A percentile compares a stretch with the other conserved stretches of the same genome.
Evolutionary conservation across 345 rosid species (phyloP).

Genomic region (Clarkia xantiana): DNA sequence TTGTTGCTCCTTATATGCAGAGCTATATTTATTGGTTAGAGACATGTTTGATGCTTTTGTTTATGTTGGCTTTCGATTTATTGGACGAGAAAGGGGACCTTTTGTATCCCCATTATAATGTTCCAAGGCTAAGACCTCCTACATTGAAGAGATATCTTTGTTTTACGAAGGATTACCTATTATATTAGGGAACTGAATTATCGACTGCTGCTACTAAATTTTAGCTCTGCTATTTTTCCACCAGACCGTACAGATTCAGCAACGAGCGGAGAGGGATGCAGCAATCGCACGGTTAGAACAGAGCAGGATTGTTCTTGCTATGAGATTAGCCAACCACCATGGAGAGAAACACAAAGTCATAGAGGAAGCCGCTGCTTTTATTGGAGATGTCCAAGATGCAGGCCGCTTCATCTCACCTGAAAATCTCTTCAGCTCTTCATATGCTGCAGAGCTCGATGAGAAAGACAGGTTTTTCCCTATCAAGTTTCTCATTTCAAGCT

Average conservation of each 20-base stretch:
- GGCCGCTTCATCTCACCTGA: conserved; percentile 43
- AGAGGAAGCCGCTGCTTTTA: conserved; percentile 78
- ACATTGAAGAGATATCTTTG: too few species aligned
- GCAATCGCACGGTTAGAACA: conserved; percentile 81
- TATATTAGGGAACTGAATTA: not conserved
- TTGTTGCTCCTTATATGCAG: too few species aligned
- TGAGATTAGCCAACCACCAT: conserved; percentile 71
- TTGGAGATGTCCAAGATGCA: conserved; percentile 48
- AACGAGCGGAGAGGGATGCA: conserved; percentile 77
- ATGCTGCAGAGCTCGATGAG: conserved; percentile 18
- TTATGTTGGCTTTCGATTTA: too few species aligned
- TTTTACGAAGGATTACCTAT: too few species aligned
- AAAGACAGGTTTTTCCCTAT: conserved; percentile 24
- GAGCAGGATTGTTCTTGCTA: conserved; percentile 74
- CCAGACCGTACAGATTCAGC: conserved; percentile 73
- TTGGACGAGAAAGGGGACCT: too few species aligned
- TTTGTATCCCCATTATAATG: too few species aligned
- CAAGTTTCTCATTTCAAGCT: conserved; percentile 37
- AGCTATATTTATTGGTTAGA: too few species aligned
- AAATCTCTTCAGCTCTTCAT: conserved; percentile 28
- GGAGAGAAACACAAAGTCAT: conserved; percentile 77
- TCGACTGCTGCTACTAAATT: not conserved
- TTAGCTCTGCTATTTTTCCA: conserved; percentile 1
- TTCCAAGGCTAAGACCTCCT: too few species aligned
- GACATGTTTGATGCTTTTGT: too few species aligned